Conservation (phyloP, 352 stramenopile genomes). For the Pythium grandisporangium region DNA sequence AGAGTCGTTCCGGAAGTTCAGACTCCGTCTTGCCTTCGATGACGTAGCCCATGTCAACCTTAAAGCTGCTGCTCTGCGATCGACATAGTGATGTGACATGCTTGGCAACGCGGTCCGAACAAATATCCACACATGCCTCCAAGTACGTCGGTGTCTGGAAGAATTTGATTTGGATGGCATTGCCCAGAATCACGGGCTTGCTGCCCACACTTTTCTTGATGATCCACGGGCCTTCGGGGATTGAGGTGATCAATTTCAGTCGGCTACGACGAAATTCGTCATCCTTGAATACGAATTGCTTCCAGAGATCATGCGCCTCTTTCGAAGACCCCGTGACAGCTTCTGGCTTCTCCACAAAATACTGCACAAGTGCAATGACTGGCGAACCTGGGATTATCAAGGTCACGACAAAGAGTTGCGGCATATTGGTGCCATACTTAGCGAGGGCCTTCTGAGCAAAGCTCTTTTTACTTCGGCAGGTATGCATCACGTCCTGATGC, state of each 20-base stretch:
- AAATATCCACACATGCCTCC: slow-evolving; percentile 72
- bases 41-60: slow-evolving; percentile 76
- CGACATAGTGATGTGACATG: slow-evolving; percentile 72
- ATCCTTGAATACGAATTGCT: slow-evolving; percentile 50
- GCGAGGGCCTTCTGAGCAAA: slow-evolving; percentile 50
- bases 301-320: slow-evolving; percentile 30
- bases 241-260: slow-evolving; percentile 72
- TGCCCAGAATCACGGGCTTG: slow-evolving; percentile 71
- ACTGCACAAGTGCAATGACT: slow-evolving; percentile 60
- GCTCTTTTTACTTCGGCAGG: slow-evolving; percentile 56
- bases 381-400: slow-evolving; percentile 61
- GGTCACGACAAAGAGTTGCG: slow-evolving; percentile 67
- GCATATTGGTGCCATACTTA: slow-evolving; percentile 57
- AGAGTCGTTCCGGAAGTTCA: slow-evolving; percentile 73
- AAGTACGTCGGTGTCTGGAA: slow-evolving; percentile 55
- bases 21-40: slow-evolving; percentile 55
- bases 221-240: slow-evolving; percentile 74
- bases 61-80: slow-evolving; percentile 50
- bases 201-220: slow-evolving; percentile 70
- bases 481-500: slow-evolving; percentile 53
- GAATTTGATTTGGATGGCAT: slow-evolving; percentile 52
- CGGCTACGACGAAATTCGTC: slow-evolving; percentile 59
- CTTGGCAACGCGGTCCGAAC: slow-evolving; percentile 60
- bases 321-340: not conserved
- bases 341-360: slow-evolving; percentile 50